Base-by-base conservation (phyloP, 768 basidiomycete genomes). In the Terana coerulea region DNA sequence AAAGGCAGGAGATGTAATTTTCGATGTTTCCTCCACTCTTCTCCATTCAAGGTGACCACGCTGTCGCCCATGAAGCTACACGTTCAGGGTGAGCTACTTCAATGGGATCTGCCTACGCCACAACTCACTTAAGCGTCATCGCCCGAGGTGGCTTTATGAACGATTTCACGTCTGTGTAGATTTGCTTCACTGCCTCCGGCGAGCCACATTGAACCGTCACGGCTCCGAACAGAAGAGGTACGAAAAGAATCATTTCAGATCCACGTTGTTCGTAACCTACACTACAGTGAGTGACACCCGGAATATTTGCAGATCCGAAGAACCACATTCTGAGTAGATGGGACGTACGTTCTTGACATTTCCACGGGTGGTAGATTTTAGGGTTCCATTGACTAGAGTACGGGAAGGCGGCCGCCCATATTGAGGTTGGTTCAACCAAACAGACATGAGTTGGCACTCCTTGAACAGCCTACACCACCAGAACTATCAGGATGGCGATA, bases 1-100 rank as follows among this genome's bases (percentile, higher is more conserved):
- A 33, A 58, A 58, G 8, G 48, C 53, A 21, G 57, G 57, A 3
- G 53, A 29, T n/a, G 57, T 45, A 26, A 55, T 53, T 41, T 55
- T 37, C 57, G 46, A 25, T 58, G 57, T 36, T 35, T 46, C 37
- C 50, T 51, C 57, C 57, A 58, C 14, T 36, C 9, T 17, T 54
- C 53, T 5, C 40, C 41, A 19, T 55, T 49, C 21, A 34, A 28
- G 9, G 53, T 25, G 6, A 58, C 31, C 12, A 58, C 28, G 31
- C 52, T 55, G 2, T 22, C 6, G 25, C 57, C 57, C 43, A 55
- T 37, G 17, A 51, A 21, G 24, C 49, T 55, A 26, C 28, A 25
- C 37, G 12, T 17, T 17, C 7, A 11, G 10, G 29, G 43, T 39
- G 33, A 8, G 25, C 7, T 15, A 28, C 22, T 11, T 8, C 6